Evolutionary conservation across 192 early-diverging fungal genomes (phyloP).

Genomic region (Rhizoclosmatium sp.): DNA sequence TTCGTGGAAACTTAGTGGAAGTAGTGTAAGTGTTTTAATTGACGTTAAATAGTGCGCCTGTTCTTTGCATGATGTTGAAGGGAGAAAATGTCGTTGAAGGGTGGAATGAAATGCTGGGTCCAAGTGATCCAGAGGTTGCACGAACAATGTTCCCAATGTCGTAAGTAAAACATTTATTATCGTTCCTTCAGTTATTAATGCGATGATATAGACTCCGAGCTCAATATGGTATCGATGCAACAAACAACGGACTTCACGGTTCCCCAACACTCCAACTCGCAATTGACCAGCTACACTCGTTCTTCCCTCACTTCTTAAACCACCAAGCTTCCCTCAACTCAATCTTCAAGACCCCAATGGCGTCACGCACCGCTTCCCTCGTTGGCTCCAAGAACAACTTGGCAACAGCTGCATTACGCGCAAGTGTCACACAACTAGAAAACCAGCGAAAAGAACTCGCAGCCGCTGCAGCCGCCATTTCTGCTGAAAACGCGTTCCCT

Average conservation of each 20-base stretch:
- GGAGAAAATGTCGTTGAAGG: conserved; percentile 58
- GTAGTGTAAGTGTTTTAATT: not conserved
- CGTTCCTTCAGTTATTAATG: not conserved
- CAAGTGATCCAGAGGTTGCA: conserved; percentile 55
- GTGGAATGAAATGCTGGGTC: conserved; percentile 65
- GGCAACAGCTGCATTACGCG: conserved; percentile 11
- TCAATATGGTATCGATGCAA: conserved; percentile 56
- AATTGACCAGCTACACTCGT: conserved; percentile 52
- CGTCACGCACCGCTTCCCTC: conserved; percentile 14
- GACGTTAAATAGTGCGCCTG: conserved; percentile 41
- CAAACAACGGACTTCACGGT: conserved; percentile 64
- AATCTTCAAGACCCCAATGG: conserved; percentile 36
- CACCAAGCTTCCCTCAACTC: not conserved
- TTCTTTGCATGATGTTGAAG: conserved; percentile 56
- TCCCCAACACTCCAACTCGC: conserved; percentile 56
- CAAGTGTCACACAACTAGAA: conserved; percentile 13
- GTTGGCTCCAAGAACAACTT: conserved; percentile 1
- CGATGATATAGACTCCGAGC: conserved; percentile 51
- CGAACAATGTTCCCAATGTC: conserved; percentile 46
- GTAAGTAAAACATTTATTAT: conserved; percentile 23
- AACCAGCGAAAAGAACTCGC: not conserved
- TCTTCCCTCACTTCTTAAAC: conserved; percentile 54
- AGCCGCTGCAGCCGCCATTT: not conserved
- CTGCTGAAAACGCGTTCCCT: not conserved
- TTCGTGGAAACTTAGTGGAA: not conserved